A percentile compares a stretch with the other conserved stretches of the same genome.
phyloP scores from a whole-genome alignment of 2,329 filamentous ascomycete genomes.

The Colletotrichum acutatum region DNA sequence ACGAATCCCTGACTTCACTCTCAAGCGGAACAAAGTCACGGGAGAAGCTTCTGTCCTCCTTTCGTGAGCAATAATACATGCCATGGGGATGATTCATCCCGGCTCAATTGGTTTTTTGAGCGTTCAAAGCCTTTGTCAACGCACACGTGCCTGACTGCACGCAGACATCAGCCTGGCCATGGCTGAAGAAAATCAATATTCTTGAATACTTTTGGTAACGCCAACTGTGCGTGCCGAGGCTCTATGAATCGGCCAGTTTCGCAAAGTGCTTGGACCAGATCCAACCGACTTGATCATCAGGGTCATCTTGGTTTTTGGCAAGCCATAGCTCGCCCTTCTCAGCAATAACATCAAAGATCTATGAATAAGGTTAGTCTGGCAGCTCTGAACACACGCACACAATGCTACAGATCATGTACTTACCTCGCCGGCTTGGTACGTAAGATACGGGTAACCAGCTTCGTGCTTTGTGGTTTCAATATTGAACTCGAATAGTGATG shows the following conservation, averaged over 20 bases:
- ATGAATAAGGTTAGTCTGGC: conserved; percentile 21
- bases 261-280: conserved; percentile 99
- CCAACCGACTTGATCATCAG: conserved; percentile 84
- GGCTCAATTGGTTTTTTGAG: conserved; percentile 3
- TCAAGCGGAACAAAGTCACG: background rate
- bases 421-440: conserved; percentile 93
- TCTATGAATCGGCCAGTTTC: conserved; percentile 65
- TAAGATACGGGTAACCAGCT: conserved; percentile 94
- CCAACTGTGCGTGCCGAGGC: conserved; percentile 9
- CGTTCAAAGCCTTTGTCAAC: conserved; percentile 6
- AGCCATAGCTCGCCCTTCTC: conserved; percentile 99
- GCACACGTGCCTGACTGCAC: conserved; percentile 30
- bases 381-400: conserved; percentile 5
- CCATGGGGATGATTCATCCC: background rate
- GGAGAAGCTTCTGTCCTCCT: background rate
- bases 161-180: conserved; percentile 4
- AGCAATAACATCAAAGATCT: conserved; percentile 91
- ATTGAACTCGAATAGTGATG: conserved; percentile 96
- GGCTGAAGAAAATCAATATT: conserved; percentile 7
- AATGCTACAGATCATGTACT: conserved; percentile 41
- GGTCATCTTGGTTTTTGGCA: conserved; percentile 95
- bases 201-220: conserved; percentile 20
- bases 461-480: conserved; percentile 93
- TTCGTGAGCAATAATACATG: conserved; percentile 19
- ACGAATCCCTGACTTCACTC: background rate